Evolutionary conservation across 345 rosid genomes (phyloP), one percentile per base, ranked within the genome.

Genomic region (Bretschneidera sinensis): DNA sequence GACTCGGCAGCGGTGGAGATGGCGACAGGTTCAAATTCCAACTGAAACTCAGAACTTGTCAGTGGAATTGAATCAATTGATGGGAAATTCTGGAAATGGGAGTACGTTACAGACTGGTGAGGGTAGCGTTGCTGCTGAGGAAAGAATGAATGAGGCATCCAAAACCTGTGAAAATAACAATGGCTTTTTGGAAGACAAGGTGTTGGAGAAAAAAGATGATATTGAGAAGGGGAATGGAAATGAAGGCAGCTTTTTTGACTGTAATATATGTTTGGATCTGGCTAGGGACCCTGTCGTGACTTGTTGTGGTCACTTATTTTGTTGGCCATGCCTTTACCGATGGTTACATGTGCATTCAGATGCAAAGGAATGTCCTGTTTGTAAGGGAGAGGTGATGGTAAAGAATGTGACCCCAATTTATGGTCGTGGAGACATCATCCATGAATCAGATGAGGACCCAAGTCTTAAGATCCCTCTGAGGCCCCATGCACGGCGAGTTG

Each of bases 361-460:
- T 65, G 91, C 90, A 8, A 92, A 87, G 60, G 98, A 89, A 74
- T 92, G 98, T 61, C 98, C 97, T 0, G 87, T 89, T n/a, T 92
- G 98, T 80, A 92, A 89, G 71, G 98, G 92, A 61, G 97, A 92
- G 77, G 98, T 85, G 51, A 80, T 88, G 0, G 31, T 54, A 24
- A 89, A 84, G 74, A 87, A 80, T 58, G 83, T 92, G 47, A 89
- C 86, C 45, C 98, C 98, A 0, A 87, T 92, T 63, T 89, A 87
- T 68, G 97, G 98, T 21, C 81, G 94, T 0, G 96, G 88, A 24
- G 81, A 76, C 73, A 75, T 68, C 47, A 74, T 71, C 48, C 78
- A 72, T 28, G 84, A 70, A 48, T 75, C 75, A 0, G 90, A 83
- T 65, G 96, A 87, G 64, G 85, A 84, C 66, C 45, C 66, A 2